A percentile compares a stretch with the other conserved stretches of the same genome.
phyloP scores from a whole-genome alignment of 306 rosid species.

The Trichosanthes truncata region DNA sequence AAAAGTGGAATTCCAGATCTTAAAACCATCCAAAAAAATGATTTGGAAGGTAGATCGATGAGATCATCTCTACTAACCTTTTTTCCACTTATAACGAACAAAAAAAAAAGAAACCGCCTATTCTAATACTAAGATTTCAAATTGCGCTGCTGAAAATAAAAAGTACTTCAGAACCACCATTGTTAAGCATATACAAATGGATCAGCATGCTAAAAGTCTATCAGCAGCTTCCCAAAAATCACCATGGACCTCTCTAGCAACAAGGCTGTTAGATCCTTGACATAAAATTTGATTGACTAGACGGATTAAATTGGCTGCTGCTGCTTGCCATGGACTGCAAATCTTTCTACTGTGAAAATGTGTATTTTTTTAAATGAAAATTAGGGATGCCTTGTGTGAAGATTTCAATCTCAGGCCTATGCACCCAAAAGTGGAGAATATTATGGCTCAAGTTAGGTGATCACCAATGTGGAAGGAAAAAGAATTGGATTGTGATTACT shows the following conservation, averaged over 20 bases:
- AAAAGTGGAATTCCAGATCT: neutral
- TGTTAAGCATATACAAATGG: neutral
- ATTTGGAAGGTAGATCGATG: conserved; percentile 9
- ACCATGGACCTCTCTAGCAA: neutral
- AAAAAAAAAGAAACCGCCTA: neutral
- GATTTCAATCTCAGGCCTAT: neutral
- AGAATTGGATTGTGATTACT: neutral
- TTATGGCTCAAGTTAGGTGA: neutral
- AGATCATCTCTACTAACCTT: neutral
- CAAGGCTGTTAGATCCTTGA: neutral
- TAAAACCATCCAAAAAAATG: neutral
- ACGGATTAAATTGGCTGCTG: neutral
- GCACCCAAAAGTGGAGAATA: neutral
- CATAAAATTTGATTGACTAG: neutral
- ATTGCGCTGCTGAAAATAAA: neutral
- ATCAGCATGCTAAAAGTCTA: neutral
- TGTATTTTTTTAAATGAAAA: no score
- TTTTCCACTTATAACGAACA: neutral
- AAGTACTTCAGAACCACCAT: neutral
- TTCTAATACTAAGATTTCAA: neutral
- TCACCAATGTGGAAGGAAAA: neutral
- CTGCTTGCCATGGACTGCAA: neutral
- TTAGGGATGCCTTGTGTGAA: no score
- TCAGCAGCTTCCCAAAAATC: neutral
- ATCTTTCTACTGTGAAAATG: no score